Base-by-base conservation (phyloP, 1,284 basidiomycete species). In the Puccinia coronata region DNA sequence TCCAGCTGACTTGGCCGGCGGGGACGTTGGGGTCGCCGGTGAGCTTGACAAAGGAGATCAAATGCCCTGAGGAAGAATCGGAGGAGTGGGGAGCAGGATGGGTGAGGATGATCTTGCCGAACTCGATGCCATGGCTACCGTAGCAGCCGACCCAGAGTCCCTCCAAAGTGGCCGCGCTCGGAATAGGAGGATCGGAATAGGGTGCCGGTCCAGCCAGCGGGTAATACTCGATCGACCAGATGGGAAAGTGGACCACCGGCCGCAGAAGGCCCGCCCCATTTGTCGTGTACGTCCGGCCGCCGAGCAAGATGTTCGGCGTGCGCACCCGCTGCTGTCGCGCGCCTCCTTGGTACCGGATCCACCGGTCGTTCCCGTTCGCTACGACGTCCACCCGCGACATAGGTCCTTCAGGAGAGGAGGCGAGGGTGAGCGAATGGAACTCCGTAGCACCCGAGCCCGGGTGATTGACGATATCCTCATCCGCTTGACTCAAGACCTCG, bases 11-110 rank as follows among this genome's bases (percentile, higher is more conserved):
- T 20, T 59, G 36, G 18, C 72, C 72, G n/a, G 55, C 59, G 9
- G 72, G 72, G 51, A 75, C 41, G 25, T 75, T 75, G 18, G 55
- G 53, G 55, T 75, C 72, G 28, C 72, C 72, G 28, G 72, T 75
- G 39, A 75, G 53, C 55, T 75, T 75, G 25, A 75, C 55, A 23
- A 75, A 75, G 2, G 72, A 47, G 72, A 75, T 75, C 59, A 20
- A 4, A 51, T 71, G 23, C 6, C 28, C n/a, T 28, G 25, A 69
- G 18, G 34, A 69, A 12, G 23, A 69, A 43, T n/a, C 14, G 43
- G 8, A 25, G 11, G 18, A n/a, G n/a, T n/a, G n/a, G n/a, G n/a
- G n/a, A n/a, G n/a, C n/a, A n/a, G 55, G 36, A 25, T n/a, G 23
- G 43, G 59, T 28, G 5, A 75, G 14, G 20, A 61, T 43, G 59